Percentiles rank a stretch among this genome's conserved stretches.
Conservation (phyloP, 2,329 filamentous ascomycete species). For the Claviceps sorghi region DNA sequence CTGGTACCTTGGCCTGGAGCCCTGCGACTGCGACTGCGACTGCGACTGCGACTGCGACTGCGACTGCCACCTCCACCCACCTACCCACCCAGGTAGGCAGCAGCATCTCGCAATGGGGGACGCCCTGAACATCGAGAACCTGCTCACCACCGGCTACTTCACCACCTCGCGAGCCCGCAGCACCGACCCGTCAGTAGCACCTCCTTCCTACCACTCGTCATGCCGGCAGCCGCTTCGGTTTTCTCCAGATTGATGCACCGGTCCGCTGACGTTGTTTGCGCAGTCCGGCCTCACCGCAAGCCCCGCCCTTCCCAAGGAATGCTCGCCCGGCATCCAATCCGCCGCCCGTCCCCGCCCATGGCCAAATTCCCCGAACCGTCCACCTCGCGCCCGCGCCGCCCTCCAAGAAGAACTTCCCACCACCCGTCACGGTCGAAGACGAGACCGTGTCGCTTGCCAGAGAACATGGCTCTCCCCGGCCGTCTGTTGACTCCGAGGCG, state of each 20-base stretch:
- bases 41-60: conserved; percentile 6
- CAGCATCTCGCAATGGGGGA: conserved; percentile 25
- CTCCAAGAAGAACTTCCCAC: conserved; percentile 31
- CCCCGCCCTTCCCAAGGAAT: conserved; percentile 6
- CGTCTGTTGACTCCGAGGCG: conserved; percentile 26
- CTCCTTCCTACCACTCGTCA: neutral
- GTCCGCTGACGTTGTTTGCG: neutral
- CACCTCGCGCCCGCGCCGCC: conserved; percentile 5
- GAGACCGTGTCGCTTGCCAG: conserved; percentile 46
- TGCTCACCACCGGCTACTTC: conserved; percentile 36
- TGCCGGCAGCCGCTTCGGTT: neutral
- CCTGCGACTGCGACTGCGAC: conserved; percentile 11
- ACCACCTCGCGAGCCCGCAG: conserved; percentile 29
- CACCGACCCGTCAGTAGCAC: conserved; percentile 14
- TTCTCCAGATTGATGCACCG: neutral
- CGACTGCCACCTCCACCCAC: too few species aligned
- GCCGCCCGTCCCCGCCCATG: conserved; percentile 6
- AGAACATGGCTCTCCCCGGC: conserved; percentile 33
- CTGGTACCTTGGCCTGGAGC: neutral
- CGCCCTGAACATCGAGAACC: conserved; percentile 28
- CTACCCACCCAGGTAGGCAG: neutral
- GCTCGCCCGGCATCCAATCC: conserved; percentile 8
- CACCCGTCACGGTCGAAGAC: conserved; percentile 54
- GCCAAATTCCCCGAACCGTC: conserved; percentile 6
- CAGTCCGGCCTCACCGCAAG: conserved; percentile 9